phyloP scores from a whole-genome alignment of 1,284 basidiomycete species.

The Puccinia hordei region DNA sequence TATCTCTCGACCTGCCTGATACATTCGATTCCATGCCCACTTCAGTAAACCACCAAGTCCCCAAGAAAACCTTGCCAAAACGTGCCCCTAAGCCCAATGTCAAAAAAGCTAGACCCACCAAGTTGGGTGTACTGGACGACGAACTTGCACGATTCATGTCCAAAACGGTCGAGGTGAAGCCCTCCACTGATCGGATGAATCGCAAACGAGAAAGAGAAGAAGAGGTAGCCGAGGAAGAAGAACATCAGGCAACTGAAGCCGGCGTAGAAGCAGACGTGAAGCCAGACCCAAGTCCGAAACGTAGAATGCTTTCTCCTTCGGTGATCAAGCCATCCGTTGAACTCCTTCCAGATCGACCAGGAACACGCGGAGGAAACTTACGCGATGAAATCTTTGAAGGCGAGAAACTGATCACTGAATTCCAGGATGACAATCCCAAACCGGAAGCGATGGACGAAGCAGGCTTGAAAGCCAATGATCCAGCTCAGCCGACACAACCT shows the following conservation, averaged over 20 bases:
- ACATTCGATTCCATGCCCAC: neutral
- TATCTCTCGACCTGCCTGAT: neutral
- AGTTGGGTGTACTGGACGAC: slow-evolving; percentile 18
- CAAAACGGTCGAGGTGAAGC: neutral
- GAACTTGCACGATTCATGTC: slow-evolving; percentile 42
- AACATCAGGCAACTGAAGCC: neutral
- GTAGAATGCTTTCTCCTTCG: neutral
- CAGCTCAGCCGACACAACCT: neutral
- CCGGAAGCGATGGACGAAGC: neutral
- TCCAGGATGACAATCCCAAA: slow-evolving; percentile 6
- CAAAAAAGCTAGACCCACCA: neutral
- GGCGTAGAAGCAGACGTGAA: neutral
- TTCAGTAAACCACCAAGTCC: neutral
- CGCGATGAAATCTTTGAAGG: slow-evolving; percentile 8
- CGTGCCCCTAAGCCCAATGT: neutral
- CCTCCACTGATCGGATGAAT: neutral
- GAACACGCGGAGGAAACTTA: slow-evolving; percentile 38
- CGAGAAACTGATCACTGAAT: neutral
- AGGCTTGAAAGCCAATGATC: neutral
- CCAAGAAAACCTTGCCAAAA: neutral
- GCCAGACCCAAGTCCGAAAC: neutral
- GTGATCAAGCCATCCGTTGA: slow-evolving; percentile 12
- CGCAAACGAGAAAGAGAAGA: slow-evolving; percentile 20
- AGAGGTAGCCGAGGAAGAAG: neutral
- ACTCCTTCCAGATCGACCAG: slow-evolving; percentile 23